Evolutionary conservation across 768 basidiomycete species (phyloP).

Genomic region (Coprinopsis strossmayeri): DNA sequence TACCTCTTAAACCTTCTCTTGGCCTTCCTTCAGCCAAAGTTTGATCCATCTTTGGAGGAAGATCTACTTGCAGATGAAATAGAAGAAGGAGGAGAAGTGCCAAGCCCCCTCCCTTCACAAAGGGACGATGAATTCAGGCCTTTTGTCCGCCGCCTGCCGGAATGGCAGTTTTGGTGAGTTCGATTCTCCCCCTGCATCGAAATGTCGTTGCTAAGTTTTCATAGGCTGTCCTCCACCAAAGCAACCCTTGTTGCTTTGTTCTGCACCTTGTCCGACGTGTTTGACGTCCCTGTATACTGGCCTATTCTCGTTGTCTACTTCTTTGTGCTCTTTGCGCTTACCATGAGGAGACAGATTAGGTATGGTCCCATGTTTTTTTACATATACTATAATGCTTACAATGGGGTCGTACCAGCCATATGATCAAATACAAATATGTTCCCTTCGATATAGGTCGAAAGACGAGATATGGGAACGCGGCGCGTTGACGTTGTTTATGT

Average conservation of each 20-base stretch:
- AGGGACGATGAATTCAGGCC: constrained; percentile 95
- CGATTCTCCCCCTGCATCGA: neutral
- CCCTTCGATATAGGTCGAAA: constrained; percentile 96
- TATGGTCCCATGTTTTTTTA: constrained; percentile 33
- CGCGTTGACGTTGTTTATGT: neutral
- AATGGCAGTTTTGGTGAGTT: constrained; percentile 89
- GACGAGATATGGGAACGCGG: constrained; percentile 65
- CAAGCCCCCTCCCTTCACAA: constrained; percentile 54
- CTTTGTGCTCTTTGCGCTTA: constrained; percentile 88
- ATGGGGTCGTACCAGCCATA: constrained; percentile 57
- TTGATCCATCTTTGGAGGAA: constrained; percentile 93
- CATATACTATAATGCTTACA: constrained; percentile 8
- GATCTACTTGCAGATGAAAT: constrained; percentile 93
- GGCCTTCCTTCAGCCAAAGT: constrained; percentile 96
- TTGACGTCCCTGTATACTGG: constrained; percentile 99
- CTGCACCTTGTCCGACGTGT: constrained; percentile 76
- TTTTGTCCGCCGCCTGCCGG: constrained; percentile 90
- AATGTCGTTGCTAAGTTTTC: neutral
- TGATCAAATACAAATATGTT: constrained; percentile 98
- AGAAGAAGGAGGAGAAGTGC: constrained; percentile 79
- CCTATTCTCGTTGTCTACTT: constrained; percentile 98
- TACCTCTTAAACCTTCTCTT: constrained; percentile 94
- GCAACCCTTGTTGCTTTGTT: constrained; percentile 78
- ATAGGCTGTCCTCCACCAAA: constrained; percentile 85
- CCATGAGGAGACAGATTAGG: constrained; percentile 96